phyloP scores from a whole-genome alignment of 176 grass and related monocot species.

The Thalia dealbata region DNA sequence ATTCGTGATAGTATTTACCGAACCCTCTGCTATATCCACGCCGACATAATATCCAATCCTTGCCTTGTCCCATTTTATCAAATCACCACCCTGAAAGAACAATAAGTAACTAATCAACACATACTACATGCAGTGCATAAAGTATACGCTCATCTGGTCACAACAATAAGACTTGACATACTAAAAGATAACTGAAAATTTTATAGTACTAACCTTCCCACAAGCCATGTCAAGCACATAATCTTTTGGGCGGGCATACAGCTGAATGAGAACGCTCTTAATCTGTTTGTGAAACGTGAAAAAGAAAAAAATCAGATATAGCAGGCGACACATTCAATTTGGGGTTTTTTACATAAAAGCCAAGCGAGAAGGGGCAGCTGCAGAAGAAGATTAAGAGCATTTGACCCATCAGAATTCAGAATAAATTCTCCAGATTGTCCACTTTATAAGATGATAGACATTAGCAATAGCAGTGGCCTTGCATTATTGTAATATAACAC shows the following conservation, averaged over 20 bases:
- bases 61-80: constrained; percentile 96
- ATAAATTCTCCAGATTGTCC: neutral
- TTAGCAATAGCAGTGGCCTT: too few relatives aligned
- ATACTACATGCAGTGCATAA: too few relatives aligned
- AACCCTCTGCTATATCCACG: constrained; percentile 75
- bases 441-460: too few relatives aligned
- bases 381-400: too few relatives aligned
- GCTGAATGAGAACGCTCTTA: constrained; percentile 85
- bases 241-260: constrained; percentile 53
- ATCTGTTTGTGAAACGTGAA: constrained; percentile 47
- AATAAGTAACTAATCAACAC: neutral
- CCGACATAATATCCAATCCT: constrained; percentile 86
- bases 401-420: neutral
- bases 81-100: constrained; percentile 58
- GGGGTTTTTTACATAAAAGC: neutral
- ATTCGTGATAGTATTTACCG: constrained; percentile 31
- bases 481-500: too few relatives aligned
- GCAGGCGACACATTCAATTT: neutral
- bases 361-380: neutral
- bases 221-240: constrained; percentile 77
- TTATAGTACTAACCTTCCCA: constrained; percentile 49
- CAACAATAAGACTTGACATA: too few relatives aligned
- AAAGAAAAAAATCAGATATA: neutral
- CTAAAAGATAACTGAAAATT: neutral
- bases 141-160: too few relatives aligned